Percentiles rank a stretch among this genome's conserved stretches.
Conservation (phyloP, 2,329 filamentous ascomycete genomes). For the Hypoxylon sp. region DNA sequence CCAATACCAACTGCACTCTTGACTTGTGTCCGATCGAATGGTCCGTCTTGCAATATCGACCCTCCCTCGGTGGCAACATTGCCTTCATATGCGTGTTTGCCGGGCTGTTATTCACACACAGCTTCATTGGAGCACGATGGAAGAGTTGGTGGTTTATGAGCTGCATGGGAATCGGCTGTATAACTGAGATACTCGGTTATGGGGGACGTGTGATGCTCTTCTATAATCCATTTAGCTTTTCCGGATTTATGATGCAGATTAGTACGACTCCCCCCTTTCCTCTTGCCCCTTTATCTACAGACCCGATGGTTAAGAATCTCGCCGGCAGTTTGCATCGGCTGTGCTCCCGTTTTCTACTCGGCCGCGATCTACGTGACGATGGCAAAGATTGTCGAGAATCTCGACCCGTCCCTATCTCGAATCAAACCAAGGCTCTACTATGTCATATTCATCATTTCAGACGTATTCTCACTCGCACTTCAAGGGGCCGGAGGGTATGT, state of each 20-base stretch:
- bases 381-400: constrained; percentile 50
- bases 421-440: constrained; percentile 48
- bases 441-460: constrained; percentile 54
- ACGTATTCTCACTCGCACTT: constrained; percentile 57
- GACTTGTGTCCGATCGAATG: constrained; percentile 59
- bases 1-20: constrained; percentile 62
- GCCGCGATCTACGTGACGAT: constrained; percentile 75
- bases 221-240: constrained; percentile 68
- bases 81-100: constrained; percentile 59
- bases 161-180: constrained; percentile 67
- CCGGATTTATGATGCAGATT: constrained; percentile 75
- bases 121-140: constrained; percentile 60
- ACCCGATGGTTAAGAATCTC: background rate
- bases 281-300: background rate
- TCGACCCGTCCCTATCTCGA: constrained; percentile 45
- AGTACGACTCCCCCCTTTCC: constrained; percentile 52
- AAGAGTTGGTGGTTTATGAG: constrained; percentile 61
- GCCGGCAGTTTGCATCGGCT: constrained; percentile 65
- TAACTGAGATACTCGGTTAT: constrained; percentile 72
- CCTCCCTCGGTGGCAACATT: constrained; percentile 57
- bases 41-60: constrained; percentile 62
- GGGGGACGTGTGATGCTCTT: constrained; percentile 68
- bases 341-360: constrained; percentile 66
- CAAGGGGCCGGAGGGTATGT: constrained; percentile 57
- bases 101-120: constrained; percentile 61